Evolutionary conservation across 352 stramenopile genomes (phyloP).

Genomic region (Phytophthora megakarya): DNA sequence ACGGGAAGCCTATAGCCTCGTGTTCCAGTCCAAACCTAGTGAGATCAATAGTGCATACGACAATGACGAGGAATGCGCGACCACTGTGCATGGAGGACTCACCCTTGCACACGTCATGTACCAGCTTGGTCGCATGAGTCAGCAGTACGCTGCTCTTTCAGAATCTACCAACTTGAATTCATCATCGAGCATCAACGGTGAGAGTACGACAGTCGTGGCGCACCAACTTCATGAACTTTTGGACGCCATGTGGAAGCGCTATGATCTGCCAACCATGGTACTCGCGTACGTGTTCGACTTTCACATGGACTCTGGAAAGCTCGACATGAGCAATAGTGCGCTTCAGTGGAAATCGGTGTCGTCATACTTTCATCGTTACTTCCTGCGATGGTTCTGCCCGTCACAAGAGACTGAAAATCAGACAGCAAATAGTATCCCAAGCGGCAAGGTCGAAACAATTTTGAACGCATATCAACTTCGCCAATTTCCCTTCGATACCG

Average conservation of each 20-base stretch:
- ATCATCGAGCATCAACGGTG: constrained; percentile 17
- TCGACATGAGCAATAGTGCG: constrained; percentile 56
- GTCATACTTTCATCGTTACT: constrained; percentile 74
- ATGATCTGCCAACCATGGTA: constrained; percentile 74
- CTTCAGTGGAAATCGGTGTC: constrained; percentile 62
- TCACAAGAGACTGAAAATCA: constrained; percentile 16
- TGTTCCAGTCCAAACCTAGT: constrained; percentile 44
- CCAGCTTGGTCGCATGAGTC: constrained; percentile 72
- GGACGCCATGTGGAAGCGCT: constrained; percentile 68
- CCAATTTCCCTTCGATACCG: constrained; percentile 75
- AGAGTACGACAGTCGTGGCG: constrained; percentile 36
- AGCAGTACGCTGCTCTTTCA: constrained; percentile 60
- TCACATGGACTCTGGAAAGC: constrained; percentile 60
- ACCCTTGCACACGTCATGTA: constrained; percentile 83
- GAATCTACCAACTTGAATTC: constrained; percentile 18
- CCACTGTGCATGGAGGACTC: constrained; percentile 42
- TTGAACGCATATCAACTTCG: constrained; percentile 66
- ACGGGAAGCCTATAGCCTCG: constrained; percentile 61
- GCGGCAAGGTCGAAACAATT: constrained; percentile 49
- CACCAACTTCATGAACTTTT: constrained; percentile 55
- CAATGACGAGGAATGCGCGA: constrained; percentile 40
- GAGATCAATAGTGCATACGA: constrained; percentile 21
- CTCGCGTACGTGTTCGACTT: constrained; percentile 84
- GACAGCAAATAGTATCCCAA: constrained; percentile 30
- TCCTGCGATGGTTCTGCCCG: constrained; percentile 62